Conservation (phyloP, 2,329 filamentous ascomycete genomes). For the Byssothecium circinans region DNA sequence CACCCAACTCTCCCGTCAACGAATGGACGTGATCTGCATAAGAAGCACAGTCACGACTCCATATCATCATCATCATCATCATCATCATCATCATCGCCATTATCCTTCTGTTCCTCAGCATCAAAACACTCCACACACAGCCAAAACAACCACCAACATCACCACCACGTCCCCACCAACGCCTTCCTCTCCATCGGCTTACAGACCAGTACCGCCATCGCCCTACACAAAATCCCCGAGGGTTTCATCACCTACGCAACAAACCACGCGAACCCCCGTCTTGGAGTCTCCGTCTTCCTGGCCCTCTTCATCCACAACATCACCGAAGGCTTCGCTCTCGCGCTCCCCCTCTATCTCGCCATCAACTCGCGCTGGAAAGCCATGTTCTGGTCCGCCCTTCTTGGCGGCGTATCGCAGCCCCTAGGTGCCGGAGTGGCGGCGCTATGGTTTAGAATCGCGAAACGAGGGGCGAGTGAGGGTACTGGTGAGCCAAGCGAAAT, state of each 20-base stretch:
- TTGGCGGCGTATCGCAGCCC: conserved; percentile 87
- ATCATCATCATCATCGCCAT: too few species aligned
- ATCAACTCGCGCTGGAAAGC: conserved; percentile 77
- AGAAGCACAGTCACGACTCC: conserved; percentile 19
- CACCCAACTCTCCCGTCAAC: conserved; percentile 16
- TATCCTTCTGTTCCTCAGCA: too few species aligned
- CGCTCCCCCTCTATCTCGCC: conserved; percentile 88
- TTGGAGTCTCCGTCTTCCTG: conserved; percentile 91
- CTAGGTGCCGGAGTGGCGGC: conserved; percentile 82
- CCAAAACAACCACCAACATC: conserved; percentile 61
- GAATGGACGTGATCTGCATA: conserved; percentile 12
- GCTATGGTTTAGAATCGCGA: conserved; percentile 78
- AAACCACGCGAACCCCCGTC: conserved; percentile 87
- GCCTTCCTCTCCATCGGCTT: conserved; percentile 93
- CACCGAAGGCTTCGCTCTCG: conserved; percentile 93
- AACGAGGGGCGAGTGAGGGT: conserved; percentile 48
- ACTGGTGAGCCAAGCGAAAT: conserved; percentile 54
- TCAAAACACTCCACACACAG: conserved; percentile 4
- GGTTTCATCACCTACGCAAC: conserved; percentile 90
- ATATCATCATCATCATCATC: conserved; percentile 18
- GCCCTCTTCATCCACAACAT: conserved; percentile 98
- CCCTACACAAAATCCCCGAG: conserved; percentile 92
- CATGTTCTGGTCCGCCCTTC: conserved; percentile 78
- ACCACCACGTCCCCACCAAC: conserved; percentile 94
- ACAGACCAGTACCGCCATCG: conserved; percentile 92